Evolutionary conservation across 2,329 filamentous ascomycete species (phyloP).

Genomic region (Diplocarpon rosae): DNA sequence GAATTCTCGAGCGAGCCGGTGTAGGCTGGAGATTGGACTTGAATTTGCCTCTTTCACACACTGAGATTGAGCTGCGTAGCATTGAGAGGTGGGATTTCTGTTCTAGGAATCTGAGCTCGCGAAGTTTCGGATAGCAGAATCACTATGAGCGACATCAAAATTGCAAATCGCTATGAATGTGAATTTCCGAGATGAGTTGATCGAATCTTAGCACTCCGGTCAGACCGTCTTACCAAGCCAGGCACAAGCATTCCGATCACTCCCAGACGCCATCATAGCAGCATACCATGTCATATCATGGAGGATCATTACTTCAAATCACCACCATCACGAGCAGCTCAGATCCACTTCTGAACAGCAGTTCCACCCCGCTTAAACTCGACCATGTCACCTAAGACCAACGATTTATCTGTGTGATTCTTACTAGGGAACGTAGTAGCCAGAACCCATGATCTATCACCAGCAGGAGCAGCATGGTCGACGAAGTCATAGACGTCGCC

Average conservation of each 20-base stretch:
- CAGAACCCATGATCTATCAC: slow-evolving; percentile 56
- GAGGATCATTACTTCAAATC: not conserved
- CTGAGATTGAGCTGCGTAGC: too few species aligned
- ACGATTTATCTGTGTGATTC: slow-evolving; percentile 58
- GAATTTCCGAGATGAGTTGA: too few species aligned
- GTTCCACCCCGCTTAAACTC: slow-evolving; percentile 58
- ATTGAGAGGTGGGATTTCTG: too few species aligned
- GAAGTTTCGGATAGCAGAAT: too few species aligned
- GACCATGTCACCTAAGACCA: slow-evolving; percentile 46
- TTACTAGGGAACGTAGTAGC: slow-evolving; percentile 78
- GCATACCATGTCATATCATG: not conserved
- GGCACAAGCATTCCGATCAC: not conserved
- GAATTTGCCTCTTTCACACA: too few species aligned
- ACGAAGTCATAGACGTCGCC: slow-evolving; percentile 71
- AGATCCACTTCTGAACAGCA: slow-evolving; percentile 46
- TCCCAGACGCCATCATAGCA: slow-evolving; percentile 5
- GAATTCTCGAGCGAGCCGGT: too few species aligned
- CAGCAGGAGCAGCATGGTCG: slow-evolving; percentile 47
- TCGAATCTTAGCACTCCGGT: not conserved
- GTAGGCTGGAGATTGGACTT: too few species aligned
- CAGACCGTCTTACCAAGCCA: slow-evolving; percentile 4
- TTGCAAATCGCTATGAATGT: too few species aligned
- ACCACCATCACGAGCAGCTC: not conserved
- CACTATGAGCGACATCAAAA: too few species aligned
- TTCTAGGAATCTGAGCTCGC: too few species aligned